Base-by-base conservation (phyloP, 495 filamentous ascomycete species). In the Podospora didyma region DNA sequence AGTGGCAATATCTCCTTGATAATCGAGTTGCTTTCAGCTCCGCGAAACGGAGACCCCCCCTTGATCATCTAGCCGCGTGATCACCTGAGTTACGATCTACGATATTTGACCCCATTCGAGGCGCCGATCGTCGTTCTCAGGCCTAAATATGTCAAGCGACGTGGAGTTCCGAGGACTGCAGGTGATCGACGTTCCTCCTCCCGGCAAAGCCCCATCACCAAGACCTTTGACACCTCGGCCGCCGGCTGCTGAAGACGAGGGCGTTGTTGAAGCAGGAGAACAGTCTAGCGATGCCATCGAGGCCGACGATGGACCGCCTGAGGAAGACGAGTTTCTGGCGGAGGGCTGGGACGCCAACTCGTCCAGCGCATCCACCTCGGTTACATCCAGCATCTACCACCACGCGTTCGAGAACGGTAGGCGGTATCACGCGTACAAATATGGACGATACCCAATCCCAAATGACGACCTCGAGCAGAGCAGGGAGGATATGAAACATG, bases 381-480 rank as follows among this genome's bases (percentile, higher is more conserved):
- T 80, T 17, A 66, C 71, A 2, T 74, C 71, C 7, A 73, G 66
- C 51, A 62, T 79, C 21, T 67, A 58, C 28, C 61, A 73, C 45
- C 72, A 76, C 58, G 55, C 65, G 1, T 77, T 66, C 49, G 79
- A 84, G 62, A 81, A 85, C 63, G 80, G 81, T 5, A 71, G 82
- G 19, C 73, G 82, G 28, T 86, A 84, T 60, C 80, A 84, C 49
- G 69, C 70, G n/a, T 83, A 78, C 58, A 73, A 72, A 12, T 71
- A 79, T 52, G 81, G 82, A 11, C 63, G 69, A 41, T 84, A 86
- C 56, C 60, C 72, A 0, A 65, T 85, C 45, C 82, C 82, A 2
- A 82, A 82, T 59, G 81, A 84, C 55, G 79, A 83, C 49, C 60
- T 62, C n/a, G 74, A 79, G 60, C 74, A 76, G 54, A 62, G 73